Percentiles rank a stretch among this genome's conserved stretches.
These are phyloP conservation scores for Triticum turgidum DNA, from an alignment of 176 grass and related monocot genomes.

Conservation along the genomic window DNA sequence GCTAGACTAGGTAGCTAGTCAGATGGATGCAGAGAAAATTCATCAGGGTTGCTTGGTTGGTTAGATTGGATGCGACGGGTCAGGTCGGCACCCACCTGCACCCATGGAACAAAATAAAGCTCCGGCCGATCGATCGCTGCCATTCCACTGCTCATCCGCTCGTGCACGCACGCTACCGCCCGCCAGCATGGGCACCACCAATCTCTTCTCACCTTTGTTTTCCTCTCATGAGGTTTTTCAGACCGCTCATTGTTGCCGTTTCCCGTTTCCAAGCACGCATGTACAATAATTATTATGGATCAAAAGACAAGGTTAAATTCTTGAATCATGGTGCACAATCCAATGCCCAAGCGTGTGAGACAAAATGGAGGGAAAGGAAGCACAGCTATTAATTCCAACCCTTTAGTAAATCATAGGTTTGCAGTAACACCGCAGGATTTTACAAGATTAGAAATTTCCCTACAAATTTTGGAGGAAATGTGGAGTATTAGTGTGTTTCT, in stretches of 20 bases:
- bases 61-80: conserved; percentile 6
- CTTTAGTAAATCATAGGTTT: neutral
- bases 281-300: neutral
- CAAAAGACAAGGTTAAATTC: too few relatives aligned
- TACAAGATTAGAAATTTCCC: too few relatives aligned
- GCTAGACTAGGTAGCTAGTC: neutral
- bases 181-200: neutral
- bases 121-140: neutral
- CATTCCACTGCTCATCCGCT: neutral
- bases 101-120: conserved; percentile 17
- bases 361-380: too few relatives aligned
- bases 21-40: neutral
- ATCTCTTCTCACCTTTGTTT: neutral
- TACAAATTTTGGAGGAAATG: too few relatives aligned
- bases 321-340: too few relatives aligned
- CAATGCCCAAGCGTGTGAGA: too few relatives aligned
- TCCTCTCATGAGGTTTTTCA: too few relatives aligned
- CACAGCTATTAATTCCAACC: too few relatives aligned
- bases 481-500: too few relatives aligned
- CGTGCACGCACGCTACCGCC: conserved; percentile 23
- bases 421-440: too few relatives aligned
- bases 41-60: neutral
- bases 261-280: neutral
- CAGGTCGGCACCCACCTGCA: conserved; percentile 6
- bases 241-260: neutral